These are phyloP conservation scores for Coccomyxa sp. DNA, from an alignment of 139 green algal genomes.

Conservation along the genomic window DNA sequence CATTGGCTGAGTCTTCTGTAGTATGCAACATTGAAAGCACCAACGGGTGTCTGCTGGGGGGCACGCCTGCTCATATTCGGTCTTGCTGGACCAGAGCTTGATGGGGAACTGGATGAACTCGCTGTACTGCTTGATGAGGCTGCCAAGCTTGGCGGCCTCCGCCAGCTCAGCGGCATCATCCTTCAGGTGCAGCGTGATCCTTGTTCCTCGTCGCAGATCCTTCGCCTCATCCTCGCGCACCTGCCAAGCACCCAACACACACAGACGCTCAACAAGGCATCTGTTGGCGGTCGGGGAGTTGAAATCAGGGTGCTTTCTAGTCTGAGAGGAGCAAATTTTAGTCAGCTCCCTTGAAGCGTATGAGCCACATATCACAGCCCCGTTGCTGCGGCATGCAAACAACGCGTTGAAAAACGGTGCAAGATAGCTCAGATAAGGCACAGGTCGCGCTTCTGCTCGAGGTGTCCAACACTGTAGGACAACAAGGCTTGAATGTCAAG, in stretches of 20 bases:
- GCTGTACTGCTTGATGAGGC: constrained; percentile 94
- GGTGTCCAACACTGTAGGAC: too few species aligned
- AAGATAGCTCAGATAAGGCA: too few species aligned
- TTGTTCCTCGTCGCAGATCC: constrained; percentile 68
- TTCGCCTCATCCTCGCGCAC: constrained; percentile 45
- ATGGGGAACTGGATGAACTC: constrained; percentile 99
- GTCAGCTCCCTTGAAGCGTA: too few species aligned
- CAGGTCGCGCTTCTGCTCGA: too few species aligned
- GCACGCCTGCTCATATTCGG: constrained; percentile 11
- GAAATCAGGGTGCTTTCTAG: not conserved
- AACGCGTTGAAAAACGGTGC: too few species aligned
- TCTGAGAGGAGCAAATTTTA: not conserved
- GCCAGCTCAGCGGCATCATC: constrained; percentile 82
- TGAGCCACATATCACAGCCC: not conserved
- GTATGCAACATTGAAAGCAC: too few species aligned
- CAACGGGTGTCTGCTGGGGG: not conserved
- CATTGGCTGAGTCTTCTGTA: too few species aligned
- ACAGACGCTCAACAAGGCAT: not conserved
- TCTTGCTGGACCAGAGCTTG: constrained; percentile 61
- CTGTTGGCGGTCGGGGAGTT: not conserved
- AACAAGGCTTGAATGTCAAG: too few species aligned
- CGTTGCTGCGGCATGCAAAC: not conserved
- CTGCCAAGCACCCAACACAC: constrained; percentile 5
- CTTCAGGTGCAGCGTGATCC: constrained; percentile 93
- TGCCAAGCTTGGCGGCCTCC: constrained; percentile 63